Percentiles rank a stretch among this genome's conserved stretches.
Conservation (phyloP, 2,329 filamentous ascomycete species). For the Didymella segeticola region DNA sequence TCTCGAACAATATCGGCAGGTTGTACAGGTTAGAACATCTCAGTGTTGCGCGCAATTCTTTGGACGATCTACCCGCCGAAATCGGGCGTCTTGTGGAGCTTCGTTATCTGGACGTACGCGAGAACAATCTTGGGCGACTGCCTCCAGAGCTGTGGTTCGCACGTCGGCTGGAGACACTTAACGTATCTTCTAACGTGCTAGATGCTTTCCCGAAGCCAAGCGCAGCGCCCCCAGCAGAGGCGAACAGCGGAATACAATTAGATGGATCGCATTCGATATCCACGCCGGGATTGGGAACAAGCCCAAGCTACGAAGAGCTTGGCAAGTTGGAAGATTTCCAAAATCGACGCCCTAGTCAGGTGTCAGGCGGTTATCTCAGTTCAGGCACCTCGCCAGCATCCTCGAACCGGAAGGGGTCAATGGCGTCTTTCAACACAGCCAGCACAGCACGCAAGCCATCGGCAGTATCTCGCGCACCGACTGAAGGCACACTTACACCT, state of each 20-base stretch:
- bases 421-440: conserved; percentile 74
- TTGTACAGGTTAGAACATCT: conserved; percentile 85
- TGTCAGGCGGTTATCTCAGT: conserved; percentile 77
- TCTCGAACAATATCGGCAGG: conserved; percentile 85
- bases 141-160: conserved; percentile 98
- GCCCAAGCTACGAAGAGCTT: conserved; percentile 80
- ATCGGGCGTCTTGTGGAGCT: conserved; percentile 88
- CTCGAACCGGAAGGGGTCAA: conserved; percentile 76
- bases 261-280: conserved; percentile 54
- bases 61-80: conserved; percentile 82
- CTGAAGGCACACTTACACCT: conserved; percentile 65
- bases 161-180: conserved; percentile 85
- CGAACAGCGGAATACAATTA: conserved; percentile 43
- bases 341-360: conserved; percentile 80
- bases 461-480: conserved; percentile 71
- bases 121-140: conserved; percentile 89
- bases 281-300: conserved; percentile 54
- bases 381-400: conserved; percentile 74
- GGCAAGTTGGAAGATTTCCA: conserved; percentile 68
- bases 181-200: conserved; percentile 93
- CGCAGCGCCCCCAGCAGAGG: conserved; percentile 67
- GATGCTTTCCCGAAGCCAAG: conserved; percentile 87
- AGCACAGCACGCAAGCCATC: conserved; percentile 73
- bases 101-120: conserved; percentile 83
- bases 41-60: conserved; percentile 89